Evolutionary conservation across 1,139 yeast species (phyloP), one percentile per base, ranked within the genome.

Genomic region (Blastobotrys petasosporus): DNA sequence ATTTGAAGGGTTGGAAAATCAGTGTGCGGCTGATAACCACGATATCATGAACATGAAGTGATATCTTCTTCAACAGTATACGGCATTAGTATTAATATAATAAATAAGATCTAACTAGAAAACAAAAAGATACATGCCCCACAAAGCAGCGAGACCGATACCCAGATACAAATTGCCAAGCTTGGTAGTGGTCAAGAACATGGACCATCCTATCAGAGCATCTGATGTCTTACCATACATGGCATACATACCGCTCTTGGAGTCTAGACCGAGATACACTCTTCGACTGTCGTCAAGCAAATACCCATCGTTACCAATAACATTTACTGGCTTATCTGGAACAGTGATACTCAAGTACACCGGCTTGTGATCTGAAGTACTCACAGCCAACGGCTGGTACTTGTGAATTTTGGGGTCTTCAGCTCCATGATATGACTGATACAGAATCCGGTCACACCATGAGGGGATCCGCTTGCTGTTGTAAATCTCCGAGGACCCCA

Each of bases 401-500:
- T 57, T 56, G 39, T 63, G 62, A 13, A 62, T 53, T 10, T 35
- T 42, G 33, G 49, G 55, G 10, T 42, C 46, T 6, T 46, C 46
- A 4, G 53, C 57, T 2, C 51, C 53, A 12, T 63, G 61, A 57
- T 80, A 80, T 0, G 72, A 62, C 49, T 77, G 75, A 57, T 69
- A 85, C 39, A 88, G 61, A 2, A 88, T 77, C 44, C 97, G 68
- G 61, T 88, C 97, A 63, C 96, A 87, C 95, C 95, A 88, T 2
- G 95, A 82, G 0, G 96, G 94, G 1, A 71, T 69, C 48, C 96
- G 67, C 53, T 79, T 81, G 3, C 63, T 44, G 52, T 78, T 76
- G 62, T 76, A 84, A n/a, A 68, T 66, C 6, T 71, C 71, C 0
- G 78, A 72, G 11, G 58, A 45, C 10, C 77, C 76, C 2, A 72